Conservation (phyloP, 2,329 filamentous ascomycete genomes). For the Blastomyces silverae region DNA sequence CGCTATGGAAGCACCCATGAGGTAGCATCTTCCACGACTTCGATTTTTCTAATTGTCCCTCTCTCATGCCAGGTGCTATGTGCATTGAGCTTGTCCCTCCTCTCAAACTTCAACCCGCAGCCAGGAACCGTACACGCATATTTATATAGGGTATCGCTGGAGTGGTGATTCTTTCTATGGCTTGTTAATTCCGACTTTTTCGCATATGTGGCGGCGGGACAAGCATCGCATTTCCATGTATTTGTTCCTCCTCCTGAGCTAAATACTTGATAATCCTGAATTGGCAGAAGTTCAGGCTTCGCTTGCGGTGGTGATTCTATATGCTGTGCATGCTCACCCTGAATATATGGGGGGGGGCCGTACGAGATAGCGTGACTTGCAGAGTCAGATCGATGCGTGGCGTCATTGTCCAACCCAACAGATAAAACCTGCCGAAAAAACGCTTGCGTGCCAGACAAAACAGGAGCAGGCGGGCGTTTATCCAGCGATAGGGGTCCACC, state of each 20-base stretch:
- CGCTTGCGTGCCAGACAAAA: background rate
- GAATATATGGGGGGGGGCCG: background rate
- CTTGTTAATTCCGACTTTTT: too few relatives aligned
- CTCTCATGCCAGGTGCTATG: too few relatives aligned
- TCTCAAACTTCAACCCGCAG: slow-evolving; percentile 39
- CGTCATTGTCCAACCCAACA: background rate
- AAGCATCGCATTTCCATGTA: slow-evolving; percentile 34
- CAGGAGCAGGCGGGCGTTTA: too few relatives aligned
- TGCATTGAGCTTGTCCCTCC: slow-evolving; percentile 43
- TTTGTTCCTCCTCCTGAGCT: too few relatives aligned
- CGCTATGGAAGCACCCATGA: too few relatives aligned
- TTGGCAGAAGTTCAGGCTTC: slow-evolving; percentile 26
- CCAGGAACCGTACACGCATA: slow-evolving; percentile 43
- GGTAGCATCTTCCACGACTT: too few relatives aligned
- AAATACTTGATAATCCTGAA: slow-evolving; percentile 32
- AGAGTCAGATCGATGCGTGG: background rate
- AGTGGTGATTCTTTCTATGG: too few relatives aligned
- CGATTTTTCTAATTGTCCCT: too few relatives aligned
- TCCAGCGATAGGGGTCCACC: background rate
- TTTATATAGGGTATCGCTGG: too few relatives aligned
- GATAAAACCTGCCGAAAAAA: background rate
- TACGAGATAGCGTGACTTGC: background rate
- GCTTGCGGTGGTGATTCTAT: background rate
- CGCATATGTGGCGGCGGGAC: slow-evolving; percentile 42
- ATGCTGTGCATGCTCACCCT: background rate